Percentiles rank a stretch among this genome's conserved stretches.
These are phyloP conservation scores for Cladobotryum mycophilum DNA, from an alignment of 2,329 filamentous ascomycete genomes.

Conservation along the genomic window DNA sequence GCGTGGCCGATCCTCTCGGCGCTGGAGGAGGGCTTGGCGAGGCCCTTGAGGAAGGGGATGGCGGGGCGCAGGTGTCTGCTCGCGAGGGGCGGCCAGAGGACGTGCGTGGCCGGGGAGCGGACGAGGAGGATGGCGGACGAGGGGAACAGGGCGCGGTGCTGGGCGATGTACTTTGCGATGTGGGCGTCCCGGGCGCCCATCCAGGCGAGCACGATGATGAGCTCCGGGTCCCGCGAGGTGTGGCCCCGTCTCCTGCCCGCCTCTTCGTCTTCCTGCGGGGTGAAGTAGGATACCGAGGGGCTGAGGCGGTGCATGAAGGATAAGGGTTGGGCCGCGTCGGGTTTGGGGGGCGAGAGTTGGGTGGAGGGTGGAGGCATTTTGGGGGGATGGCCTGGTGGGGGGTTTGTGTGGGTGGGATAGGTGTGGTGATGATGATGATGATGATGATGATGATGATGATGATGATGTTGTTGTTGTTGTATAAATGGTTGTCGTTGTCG, in stretches of 20 bases:
- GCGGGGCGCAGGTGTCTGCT: slow-evolving; percentile 32
- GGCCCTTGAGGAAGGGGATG: slow-evolving; percentile 31
- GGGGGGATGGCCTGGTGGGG: background rate
- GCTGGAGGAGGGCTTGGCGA: slow-evolving; percentile 18
- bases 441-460: too few species aligned
- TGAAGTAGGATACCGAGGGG: slow-evolving; percentile 31
- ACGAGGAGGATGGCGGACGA: slow-evolving; percentile 41
- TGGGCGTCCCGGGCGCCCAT: slow-evolving; percentile 45
- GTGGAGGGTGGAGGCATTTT: slow-evolving; percentile 27
- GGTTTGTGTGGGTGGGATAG: background rate
- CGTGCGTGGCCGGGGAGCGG: slow-evolving; percentile 33
- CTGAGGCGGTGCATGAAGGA: slow-evolving; percentile 34
- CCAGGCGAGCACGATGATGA: slow-evolving; percentile 45
- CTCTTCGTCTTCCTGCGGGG: slow-evolving; percentile 15
- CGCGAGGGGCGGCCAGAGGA: slow-evolving; percentile 27
- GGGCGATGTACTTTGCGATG: slow-evolving; percentile 44
- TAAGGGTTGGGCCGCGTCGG: slow-evolving; percentile 20
- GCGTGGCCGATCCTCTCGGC: background rate
- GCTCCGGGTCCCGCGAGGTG: slow-evolving; percentile 29
- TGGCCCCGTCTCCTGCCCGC: background rate
- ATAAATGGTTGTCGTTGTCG: too few species aligned
- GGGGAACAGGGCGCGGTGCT: slow-evolving; percentile 40
- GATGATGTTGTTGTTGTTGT: too few species aligned
- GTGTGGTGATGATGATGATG: too few species aligned
- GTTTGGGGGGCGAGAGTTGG: background rate